Evolutionary conservation across 2,329 filamentous ascomycete species (phyloP), one percentile per base, ranked within the genome.

Genomic region (Septoria petroselini): DNA sequence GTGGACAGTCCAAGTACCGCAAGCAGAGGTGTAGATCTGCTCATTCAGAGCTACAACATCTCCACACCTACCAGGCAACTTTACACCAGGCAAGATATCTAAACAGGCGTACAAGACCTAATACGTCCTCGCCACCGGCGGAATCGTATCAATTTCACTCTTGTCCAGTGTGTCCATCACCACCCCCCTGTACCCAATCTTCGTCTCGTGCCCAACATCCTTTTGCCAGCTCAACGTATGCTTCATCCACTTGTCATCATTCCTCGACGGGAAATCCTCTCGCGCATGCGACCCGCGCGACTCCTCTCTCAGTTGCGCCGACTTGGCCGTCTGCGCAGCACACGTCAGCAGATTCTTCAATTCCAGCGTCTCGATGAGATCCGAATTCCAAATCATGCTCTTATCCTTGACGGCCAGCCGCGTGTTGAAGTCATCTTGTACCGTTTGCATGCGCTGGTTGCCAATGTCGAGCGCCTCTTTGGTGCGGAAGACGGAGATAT

Each of bases 351-450:
- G 47, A 60, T 76, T 77, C 21, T 73, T 58, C 55, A 73, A 58
- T 57, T 76, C 74, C 1, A 76, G 62, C 7, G 73, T 74, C 59
- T 76, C 74, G 1, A 76, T 63, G 2, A 77, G 58, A 51, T 77
- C 73, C 1, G 64, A 68, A 52, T 77, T 77, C 74, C 74, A 76
- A n/a, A 77, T 72, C 53, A 77, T 59, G 14, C 65, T 70, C 44
- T 67, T 65, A 51, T 77, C 74, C 2, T 64, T 69, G 2, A 76
- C 58, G 0, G 57, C 58, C 2, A 76, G 48, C 9, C 68, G 59
- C 4, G 54, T 61, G 11, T 55, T 58, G 48, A 74, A 76, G 4
- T 62, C 58, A 0, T 56, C 37, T 44, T 73, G 68, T 4, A 75
- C 64, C 8, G 58, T 25, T n/a, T 52, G 30, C n/a, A 75, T 64